A percentile compares a stretch with the other conserved stretches of the same genome.
These are phyloP conservation scores for Cocos nucifera DNA, from an alignment of 176 grass and related monocot species.

Conservation along the genomic window DNA sequence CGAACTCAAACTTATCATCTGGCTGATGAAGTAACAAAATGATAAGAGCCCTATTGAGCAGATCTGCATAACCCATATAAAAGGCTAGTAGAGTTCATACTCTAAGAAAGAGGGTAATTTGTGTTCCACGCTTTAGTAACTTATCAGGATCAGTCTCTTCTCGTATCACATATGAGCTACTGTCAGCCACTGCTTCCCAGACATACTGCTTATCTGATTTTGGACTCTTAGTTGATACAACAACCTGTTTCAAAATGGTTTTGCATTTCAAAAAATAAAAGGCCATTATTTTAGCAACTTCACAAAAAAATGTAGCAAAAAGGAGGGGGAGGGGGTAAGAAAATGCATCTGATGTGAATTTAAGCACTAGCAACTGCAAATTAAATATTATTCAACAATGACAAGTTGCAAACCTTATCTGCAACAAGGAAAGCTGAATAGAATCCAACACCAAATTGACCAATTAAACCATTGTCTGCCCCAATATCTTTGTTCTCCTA, in stretches of 20 bases:
- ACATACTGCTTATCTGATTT: constrained; percentile 79
- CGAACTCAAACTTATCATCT: constrained; percentile 89
- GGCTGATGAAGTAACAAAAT: constrained; percentile 30
- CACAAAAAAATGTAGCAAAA: no score
- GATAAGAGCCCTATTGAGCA: constrained; percentile 8
- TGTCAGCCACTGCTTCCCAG: constrained; percentile 88
- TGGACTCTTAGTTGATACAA: constrained; percentile 86
- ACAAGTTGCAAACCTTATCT: constrained; percentile 31
- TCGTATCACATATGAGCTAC: constrained; percentile 69
- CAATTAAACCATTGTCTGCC: constrained; percentile 81
- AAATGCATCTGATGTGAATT: no score
- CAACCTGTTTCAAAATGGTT: constrained; percentile 32
- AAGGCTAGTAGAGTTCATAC: constrained; percentile 19
- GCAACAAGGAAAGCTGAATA: constrained; percentile 95
- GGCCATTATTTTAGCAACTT: no score
- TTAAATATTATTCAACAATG: not conserved
- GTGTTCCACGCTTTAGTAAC: constrained; percentile 57
- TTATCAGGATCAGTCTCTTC: constrained; percentile 94
- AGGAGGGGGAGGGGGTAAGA: no score
- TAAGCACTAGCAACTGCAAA: no score
- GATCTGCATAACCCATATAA: not conserved
- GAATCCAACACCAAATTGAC: constrained; percentile 94
- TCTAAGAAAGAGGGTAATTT: constrained; percentile 74
- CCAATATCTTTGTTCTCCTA: constrained; percentile 90
- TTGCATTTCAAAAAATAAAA: no score